Evolutionary conservation across 495 filamentous ascomycete species (phyloP), one percentile per base, ranked within the genome.

Genomic region (Bacidia gigantensis): DNA sequence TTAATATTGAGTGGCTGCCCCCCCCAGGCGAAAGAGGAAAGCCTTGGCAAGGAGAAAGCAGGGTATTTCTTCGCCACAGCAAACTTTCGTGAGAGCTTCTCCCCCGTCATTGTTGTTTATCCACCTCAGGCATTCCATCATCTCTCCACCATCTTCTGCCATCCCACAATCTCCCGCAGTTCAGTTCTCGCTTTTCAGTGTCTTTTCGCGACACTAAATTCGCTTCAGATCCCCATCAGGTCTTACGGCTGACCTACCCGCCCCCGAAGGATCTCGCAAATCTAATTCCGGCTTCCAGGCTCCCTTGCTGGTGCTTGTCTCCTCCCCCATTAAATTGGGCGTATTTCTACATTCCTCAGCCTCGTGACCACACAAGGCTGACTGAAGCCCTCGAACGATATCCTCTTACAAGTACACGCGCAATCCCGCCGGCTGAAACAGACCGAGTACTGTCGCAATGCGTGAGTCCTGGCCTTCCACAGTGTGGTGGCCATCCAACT

Each of bases 391-490:
- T 14, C 5, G 7, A 14, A 35, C 29, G 29, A 35, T 14, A 35
- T 7, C 29, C 29, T 14, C 29, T 7, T 35, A 35, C 29, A 35
- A 35, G 29, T 35, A 14, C 7, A 14, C 29, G 29, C 29, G 14
- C 14, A 35, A 35, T 14, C 29, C 29, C 29, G 29, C 29, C 5
- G 5, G 14, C 29, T 35, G 29, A 5, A 14, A 14, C 14, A 35
- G 29, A 35, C 7, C 14, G 14, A 5, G 11, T 38, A 12, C 40
- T 26, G 20, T 47, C 29, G 23, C 25, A 25, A 61, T 61, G 58
- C 56, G 58, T 61, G 58, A 57, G 57, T 54, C 11, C 3, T 42
- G 3, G n/a, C 22, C 21, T 29, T 26, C 18, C 40, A 23, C 24
- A 40, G 23, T 17, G 2, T 23, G 17, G 12, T 18, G 18, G 18